phyloP scores from a whole-genome alignment of 2,329 filamentous ascomycete species.

The Epichloe aotearoae region DNA sequence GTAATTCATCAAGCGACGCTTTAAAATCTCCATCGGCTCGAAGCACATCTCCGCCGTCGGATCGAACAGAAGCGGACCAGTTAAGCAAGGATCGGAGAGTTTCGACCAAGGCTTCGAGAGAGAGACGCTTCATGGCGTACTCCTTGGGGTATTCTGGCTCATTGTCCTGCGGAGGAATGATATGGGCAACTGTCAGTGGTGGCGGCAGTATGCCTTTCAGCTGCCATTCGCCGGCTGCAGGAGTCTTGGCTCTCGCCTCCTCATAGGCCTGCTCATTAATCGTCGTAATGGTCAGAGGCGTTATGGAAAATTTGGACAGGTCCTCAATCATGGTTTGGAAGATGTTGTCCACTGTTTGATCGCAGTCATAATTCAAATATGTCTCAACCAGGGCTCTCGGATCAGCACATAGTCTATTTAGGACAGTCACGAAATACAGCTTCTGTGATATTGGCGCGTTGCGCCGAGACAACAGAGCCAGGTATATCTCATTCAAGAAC shows the following conservation, averaged over 20 bases:
- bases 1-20: slow-evolving; percentile 32
- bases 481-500: slow-evolving; percentile 93
- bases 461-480: slow-evolving; percentile 78
- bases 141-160: slow-evolving; percentile 73
- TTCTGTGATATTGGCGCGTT: slow-evolving; percentile 85
- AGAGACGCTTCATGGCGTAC: slow-evolving; percentile 81
- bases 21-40: slow-evolving; percentile 23
- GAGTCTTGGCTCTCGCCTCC: slow-evolving; percentile 55
- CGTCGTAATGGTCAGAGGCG: slow-evolving; percentile 60
- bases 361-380: slow-evolving; percentile 97
- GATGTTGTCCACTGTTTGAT: slow-evolving; percentile 89
- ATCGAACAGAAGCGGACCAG: slow-evolving; percentile 59
- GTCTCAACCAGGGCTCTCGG: slow-evolving; percentile 83
- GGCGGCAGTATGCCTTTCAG: slow-evolving; percentile 74
- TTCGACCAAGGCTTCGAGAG: slow-evolving; percentile 78
- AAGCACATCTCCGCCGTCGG: slow-evolving; percentile 33
- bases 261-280: slow-evolving; percentile 77
- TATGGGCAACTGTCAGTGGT: slow-evolving; percentile 67
- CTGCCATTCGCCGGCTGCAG: slow-evolving; percentile 65
- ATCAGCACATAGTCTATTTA: slow-evolving; percentile 74
- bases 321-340: slow-evolving; percentile 94
- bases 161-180: slow-evolving; percentile 43
- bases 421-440: slow-evolving; percentile 74
- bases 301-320: slow-evolving; percentile 72
- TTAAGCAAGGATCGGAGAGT: slow-evolving; percentile 81